Evolutionary conservation across 2,329 filamentous ascomycete species (phyloP).

Genomic region (Trichoderma atrobrunneum): DNA sequence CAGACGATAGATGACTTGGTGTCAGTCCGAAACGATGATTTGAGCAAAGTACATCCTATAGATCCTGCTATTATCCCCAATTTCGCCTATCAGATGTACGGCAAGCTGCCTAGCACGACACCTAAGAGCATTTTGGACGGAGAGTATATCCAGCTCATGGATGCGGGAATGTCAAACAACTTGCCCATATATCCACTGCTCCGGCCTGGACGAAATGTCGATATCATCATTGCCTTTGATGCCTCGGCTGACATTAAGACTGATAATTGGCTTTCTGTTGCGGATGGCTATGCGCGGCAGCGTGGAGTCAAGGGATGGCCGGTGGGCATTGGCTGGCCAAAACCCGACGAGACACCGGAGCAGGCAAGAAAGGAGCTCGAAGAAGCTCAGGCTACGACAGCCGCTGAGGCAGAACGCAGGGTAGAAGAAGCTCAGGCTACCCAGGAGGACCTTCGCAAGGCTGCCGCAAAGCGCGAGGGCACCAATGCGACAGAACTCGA

Average conservation of each 20-base stretch:
- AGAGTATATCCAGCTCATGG: slow-evolving; percentile 81
- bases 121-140: slow-evolving; percentile 71
- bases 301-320: slow-evolving; percentile 94
- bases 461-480: slow-evolving; percentile 27
- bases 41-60: slow-evolving; percentile 91
- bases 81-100: slow-evolving; percentile 78
- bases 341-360: slow-evolving; percentile 53
- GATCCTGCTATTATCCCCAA: slow-evolving; percentile 90
- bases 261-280: slow-evolving; percentile 94
- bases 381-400: slow-evolving; percentile 58
- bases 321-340: slow-evolving; percentile 90
- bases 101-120: slow-evolving; percentile 69
- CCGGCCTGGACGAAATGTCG: slow-evolving; percentile 81
- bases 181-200: slow-evolving; percentile 92
- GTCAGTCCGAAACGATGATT: slow-evolving; percentile 74
- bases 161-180: slow-evolving; percentile 98
- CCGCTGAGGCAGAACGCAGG: slow-evolving; percentile 61
- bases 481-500: slow-evolving; percentile 25
- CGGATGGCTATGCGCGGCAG: slow-evolving; percentile 88
- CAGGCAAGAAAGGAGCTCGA: slow-evolving; percentile 65
- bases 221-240: slow-evolving; percentile 90
- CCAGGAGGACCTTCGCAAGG: slow-evolving; percentile 35
- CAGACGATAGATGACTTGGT: slow-evolving; percentile 77
- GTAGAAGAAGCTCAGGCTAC: slow-evolving; percentile 57
- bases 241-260: slow-evolving; percentile 89